Conservation (phyloP, 2,329 filamentous ascomycete genomes). For the Arthroderma sp. region DNA sequence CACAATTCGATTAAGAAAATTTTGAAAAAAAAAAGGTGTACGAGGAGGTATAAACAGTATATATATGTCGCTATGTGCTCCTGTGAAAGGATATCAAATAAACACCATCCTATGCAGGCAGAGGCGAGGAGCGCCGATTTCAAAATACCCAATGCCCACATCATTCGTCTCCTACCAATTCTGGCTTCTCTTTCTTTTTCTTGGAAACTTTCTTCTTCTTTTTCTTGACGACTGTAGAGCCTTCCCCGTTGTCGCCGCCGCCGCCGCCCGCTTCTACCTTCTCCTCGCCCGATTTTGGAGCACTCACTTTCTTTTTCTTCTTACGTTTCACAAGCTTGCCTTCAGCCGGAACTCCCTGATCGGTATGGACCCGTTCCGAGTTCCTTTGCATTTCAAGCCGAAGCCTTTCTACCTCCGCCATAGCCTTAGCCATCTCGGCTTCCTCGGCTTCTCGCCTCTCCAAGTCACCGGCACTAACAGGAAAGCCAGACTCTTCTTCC, state of each 20-base stretch:
- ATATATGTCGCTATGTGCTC: too few relatives aligned
- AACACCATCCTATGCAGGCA: too few relatives aligned
- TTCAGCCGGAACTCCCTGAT: slow-evolving; percentile 36
- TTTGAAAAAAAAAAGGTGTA: too few relatives aligned
- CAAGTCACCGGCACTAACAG: slow-evolving; percentile 36
- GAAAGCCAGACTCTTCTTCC: slow-evolving; percentile 34
- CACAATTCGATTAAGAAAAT: too few relatives aligned
- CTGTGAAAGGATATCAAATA: too few relatives aligned
- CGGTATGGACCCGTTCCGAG: slow-evolving; percentile 31
- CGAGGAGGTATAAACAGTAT: too few relatives aligned
- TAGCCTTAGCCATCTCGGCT: slow-evolving; percentile 73
- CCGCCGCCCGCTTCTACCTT: slow-evolving; percentile 42
- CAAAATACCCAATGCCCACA: too few relatives aligned
- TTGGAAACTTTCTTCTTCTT: slow-evolving; percentile 8
- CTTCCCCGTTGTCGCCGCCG: not conserved
- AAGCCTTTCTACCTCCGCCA: slow-evolving; percentile 76
- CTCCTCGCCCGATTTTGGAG: slow-evolving; percentile 2
- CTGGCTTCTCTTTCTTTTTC: slow-evolving; percentile 3
- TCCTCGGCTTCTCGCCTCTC: slow-evolving; percentile 64
- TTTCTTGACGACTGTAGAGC: slow-evolving; percentile 5
- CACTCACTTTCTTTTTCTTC: slow-evolving; percentile 44
- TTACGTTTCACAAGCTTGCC: slow-evolving; percentile 40
- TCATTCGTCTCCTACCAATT: not conserved
- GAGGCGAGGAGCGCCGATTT: too few relatives aligned
- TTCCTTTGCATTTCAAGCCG: slow-evolving; percentile 64